Evolutionary conservation across 1,284 basidiomycete genomes (phyloP).

Genomic region (Rhizopogon hawkerae): DNA sequence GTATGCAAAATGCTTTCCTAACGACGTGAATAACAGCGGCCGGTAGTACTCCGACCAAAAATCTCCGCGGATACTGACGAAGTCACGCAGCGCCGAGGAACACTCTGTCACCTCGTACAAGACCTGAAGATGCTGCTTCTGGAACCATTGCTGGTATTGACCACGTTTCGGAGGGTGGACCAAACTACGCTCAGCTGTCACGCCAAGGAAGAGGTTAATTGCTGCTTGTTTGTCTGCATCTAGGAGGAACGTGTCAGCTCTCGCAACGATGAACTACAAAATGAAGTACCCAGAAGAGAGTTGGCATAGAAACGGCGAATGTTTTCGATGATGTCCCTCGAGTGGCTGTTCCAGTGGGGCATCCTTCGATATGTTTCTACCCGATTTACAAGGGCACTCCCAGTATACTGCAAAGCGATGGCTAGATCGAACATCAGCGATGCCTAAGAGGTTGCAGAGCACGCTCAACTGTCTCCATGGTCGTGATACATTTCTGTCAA

Average conservation of each 20-base stretch:
- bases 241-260: conserved; percentile 20
- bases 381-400: conserved; percentile 92
- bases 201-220: conserved; percentile 94
- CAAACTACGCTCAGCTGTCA: conserved; percentile 51
- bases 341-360: conserved; percentile 97
- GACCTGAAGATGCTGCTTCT: conserved; percentile 58
- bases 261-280: neutral
- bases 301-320: conserved; percentile 95
- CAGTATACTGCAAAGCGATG: conserved; percentile 93
- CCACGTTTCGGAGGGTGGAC: conserved; percentile 41
- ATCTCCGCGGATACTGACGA: conserved; percentile 54
- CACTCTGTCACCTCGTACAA: conserved; percentile 54
- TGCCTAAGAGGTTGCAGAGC: neutral
- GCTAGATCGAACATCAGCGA: conserved; percentile 40
- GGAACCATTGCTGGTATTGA: conserved; percentile 80
- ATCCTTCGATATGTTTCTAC: conserved; percentile 96
- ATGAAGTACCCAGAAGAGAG: conserved; percentile 65
- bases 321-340: conserved; percentile 95
- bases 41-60: conserved; percentile 92
- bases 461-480: conserved; percentile 77
- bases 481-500: conserved; percentile 99
- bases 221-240: conserved; percentile 98
- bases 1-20: conserved; percentile 80
- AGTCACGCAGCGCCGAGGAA: conserved; percentile 44
- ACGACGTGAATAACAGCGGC: conserved; percentile 72